phyloP scores from a whole-genome alignment of 108 stramenopile genomes.

The Skeletonema tropicum region DNA sequence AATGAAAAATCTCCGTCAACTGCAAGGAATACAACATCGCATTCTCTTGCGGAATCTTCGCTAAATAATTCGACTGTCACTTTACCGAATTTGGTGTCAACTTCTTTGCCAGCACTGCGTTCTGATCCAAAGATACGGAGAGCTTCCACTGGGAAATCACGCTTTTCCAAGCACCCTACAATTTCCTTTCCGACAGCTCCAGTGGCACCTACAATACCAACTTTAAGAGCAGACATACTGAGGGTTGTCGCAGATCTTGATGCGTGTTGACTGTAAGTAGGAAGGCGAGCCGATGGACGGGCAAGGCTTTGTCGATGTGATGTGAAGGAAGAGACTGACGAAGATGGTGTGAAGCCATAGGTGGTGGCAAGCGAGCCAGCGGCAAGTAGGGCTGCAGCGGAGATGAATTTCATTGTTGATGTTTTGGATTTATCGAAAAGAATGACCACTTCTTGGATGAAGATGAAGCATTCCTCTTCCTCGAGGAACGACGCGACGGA shows the following conservation, averaged over 20 bases:
- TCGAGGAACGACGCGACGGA: no score
- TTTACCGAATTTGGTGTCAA: constrained; percentile 81
- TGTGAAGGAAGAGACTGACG: constrained; percentile 1
- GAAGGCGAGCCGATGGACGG: constrained; percentile 2
- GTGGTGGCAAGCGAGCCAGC: background rate
- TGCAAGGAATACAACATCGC: constrained; percentile 92
- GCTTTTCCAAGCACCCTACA: constrained; percentile 81
- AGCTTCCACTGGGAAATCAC: constrained; percentile 69
- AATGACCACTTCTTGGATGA: background rate
- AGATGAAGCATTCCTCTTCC: no score
- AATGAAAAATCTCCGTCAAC: constrained; percentile 89
- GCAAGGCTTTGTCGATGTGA: constrained; percentile 2
- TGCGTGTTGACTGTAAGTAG: background rate
- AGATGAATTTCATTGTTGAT: background rate
- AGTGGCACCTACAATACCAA: constrained; percentile 96
- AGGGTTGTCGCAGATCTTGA: constrained; percentile 3
- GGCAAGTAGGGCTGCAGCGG: constrained; percentile 2
- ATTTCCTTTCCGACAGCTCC: constrained; percentile 98
- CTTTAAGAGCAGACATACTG: constrained; percentile 45
- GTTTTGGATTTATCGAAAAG: background rate
- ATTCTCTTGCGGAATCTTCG: constrained; percentile 70
- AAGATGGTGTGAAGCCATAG: constrained; percentile 2
- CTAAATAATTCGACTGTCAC: constrained; percentile 88
- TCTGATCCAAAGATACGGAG: constrained; percentile 89
- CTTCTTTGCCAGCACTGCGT: constrained; percentile 85